phyloP scores from a whole-genome alignment of 2,329 filamentous ascomycete species.

The Phaeosphaeria sp. region DNA sequence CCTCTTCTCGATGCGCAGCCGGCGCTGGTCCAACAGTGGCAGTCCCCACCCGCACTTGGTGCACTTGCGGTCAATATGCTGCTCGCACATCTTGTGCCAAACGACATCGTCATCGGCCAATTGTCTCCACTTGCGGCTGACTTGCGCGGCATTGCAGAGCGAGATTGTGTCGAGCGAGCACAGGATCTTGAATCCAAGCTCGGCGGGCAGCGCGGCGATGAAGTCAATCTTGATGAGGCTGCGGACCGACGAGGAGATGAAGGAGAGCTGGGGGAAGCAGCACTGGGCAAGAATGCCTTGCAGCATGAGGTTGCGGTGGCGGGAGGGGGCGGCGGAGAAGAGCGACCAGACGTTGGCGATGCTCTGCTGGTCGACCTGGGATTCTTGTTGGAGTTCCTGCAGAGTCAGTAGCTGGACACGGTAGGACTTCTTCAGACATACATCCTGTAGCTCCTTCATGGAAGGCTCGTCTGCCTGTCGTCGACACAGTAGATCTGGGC shows the following conservation, averaged over 20 bases:
- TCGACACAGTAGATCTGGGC: conserved; percentile 91
- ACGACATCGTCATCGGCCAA: conserved; percentile 97
- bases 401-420: too few species aligned
- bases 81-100: conserved; percentile 98
- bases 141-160: conserved; percentile 93
- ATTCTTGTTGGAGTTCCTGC: conserved; percentile 81
- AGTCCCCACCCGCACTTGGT: conserved; percentile 96
- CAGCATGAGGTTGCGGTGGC: conserved; percentile 94
- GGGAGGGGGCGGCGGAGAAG: conserved; percentile 92
- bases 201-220: conserved; percentile 82
- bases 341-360: conserved; percentile 98
- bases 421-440: conserved; percentile 62
- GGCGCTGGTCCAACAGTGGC: conserved; percentile 86
- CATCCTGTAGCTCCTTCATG: conserved; percentile 92
- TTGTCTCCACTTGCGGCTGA: conserved; percentile 84
- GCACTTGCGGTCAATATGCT: conserved; percentile 93
- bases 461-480: conserved; percentile 92
- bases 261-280: conserved; percentile 96
- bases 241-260: conserved; percentile 86
- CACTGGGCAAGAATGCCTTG: conserved; percentile 96
- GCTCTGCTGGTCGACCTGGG: conserved; percentile 86
- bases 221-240: conserved; percentile 99
- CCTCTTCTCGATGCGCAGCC: conserved; percentile 83
- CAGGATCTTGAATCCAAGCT: conserved; percentile 92
- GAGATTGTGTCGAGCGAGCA: conserved; percentile 93